Evolutionary conservation across 148 eudicot species (phyloP).

Genomic region (Chenopodium quinoa): DNA sequence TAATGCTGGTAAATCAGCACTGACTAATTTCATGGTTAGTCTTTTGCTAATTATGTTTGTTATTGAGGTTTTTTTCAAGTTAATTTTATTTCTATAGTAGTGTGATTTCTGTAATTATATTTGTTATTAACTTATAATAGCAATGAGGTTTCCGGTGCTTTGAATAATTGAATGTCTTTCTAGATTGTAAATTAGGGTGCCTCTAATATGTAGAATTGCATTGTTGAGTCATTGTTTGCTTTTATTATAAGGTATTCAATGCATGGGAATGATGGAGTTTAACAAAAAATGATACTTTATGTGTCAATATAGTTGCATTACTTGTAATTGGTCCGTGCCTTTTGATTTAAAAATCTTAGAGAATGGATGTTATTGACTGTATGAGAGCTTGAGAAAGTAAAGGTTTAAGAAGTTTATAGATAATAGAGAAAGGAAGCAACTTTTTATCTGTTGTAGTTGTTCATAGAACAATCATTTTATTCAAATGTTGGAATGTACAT

Average conservation of each 20-base stretch:
- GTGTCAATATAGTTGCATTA: background rate
- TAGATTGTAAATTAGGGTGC: background rate
- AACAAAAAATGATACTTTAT: background rate
- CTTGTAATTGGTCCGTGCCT: background rate
- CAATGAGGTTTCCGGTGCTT: background rate
- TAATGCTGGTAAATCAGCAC: conserved; percentile 92
- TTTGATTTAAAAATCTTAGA: background rate
- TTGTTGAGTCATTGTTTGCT: background rate
- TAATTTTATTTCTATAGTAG: background rate
- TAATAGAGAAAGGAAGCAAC: background rate
- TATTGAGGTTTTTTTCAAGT: background rate
- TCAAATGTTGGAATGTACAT: background rate
- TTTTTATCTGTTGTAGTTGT: background rate
- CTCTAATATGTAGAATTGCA: background rate
- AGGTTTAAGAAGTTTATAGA: background rate
- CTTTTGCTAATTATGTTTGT: background rate
- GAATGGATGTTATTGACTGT: background rate
- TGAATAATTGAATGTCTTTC: background rate
- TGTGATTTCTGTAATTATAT: background rate
- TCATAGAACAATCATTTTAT: background rate
- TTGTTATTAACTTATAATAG: background rate
- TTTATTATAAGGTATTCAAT: background rate
- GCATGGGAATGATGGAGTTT: conserved; percentile 4
- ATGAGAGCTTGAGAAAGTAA: too few relatives aligned
- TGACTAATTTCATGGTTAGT: conserved; percentile 83